A percentile compares a stretch with the other conserved stretches of the same genome.
Conservation (phyloP, 129 eudicot genomes). For the Flaveria bidentis region DNA sequence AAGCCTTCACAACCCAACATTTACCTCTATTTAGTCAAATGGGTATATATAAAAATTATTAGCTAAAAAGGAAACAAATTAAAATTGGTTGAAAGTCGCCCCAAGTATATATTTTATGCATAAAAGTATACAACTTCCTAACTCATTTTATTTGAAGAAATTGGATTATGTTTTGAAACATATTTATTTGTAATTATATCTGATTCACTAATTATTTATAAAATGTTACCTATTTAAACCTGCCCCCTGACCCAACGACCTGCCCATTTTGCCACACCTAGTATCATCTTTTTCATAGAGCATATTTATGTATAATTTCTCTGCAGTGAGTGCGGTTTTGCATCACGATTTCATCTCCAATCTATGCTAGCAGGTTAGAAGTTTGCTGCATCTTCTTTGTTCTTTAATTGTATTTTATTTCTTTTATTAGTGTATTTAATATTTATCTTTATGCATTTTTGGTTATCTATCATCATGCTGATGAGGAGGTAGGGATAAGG, state of each 20-base stretch:
- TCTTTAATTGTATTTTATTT: neutral
- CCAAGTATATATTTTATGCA: neutral
- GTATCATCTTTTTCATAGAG: neutral
- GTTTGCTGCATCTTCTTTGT: constrained; percentile 12
- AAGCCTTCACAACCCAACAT: too few relatives aligned
- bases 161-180: neutral
- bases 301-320: constrained; percentile 11
- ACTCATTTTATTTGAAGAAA: neutral
- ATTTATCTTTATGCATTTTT: neutral
- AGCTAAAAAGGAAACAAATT: neutral
- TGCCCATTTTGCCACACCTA: neutral
- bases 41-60: neutral
- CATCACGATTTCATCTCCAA: neutral
- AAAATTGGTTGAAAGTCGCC: neutral
- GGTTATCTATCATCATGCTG: neutral
- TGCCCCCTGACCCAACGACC: neutral
- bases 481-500: neutral
- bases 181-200: neutral
- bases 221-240: neutral
- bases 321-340: neutral
- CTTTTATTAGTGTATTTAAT: neutral
- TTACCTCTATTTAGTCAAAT: too few relatives aligned
- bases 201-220: neutral
- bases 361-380: neutral
- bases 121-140: neutral